Evolutionary conservation across 108 stramenopile genomes (phyloP), one percentile per base, ranked within the genome.

Genomic region (Discostella stelligeroides): DNA sequence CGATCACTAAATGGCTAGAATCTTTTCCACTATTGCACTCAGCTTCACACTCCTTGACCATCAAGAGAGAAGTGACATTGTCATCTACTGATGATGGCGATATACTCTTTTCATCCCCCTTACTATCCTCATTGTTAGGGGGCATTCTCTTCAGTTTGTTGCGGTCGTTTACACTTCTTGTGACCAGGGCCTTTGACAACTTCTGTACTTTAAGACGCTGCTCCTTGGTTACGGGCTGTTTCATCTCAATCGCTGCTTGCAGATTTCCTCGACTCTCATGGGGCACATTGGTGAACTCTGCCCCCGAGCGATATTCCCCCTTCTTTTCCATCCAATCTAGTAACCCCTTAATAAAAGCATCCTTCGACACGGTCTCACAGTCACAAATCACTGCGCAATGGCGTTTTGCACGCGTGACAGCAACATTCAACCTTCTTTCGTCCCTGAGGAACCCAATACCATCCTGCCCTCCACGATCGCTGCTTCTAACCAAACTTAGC

Each of bases 401-500:
- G n/a, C 57, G 57, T 40, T 58, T 58, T 28, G 57, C 38, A 11
- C 57, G 15, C 9, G 57, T 58, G 11, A 98, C 93, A n/a, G 99
- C 99, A 49, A 99, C 97, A 85, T 99, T 99, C 28, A 98, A 79
- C 18, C 99, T 88, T 8, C 99, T 85, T 34, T 92, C 76, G 61
- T 99, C 98, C 14, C 82, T 67, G 11, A 99, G 82, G 75, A 99
- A 99, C 0, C 99, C 99, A 56, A 99, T 96, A 0, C 93, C 90
- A 54, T 79, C 68, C 46, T 48, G 48, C 43, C 92, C 95, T 29
- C 88, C 82, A 18, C 79, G 48, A 21, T 86, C 85, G 62, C 86
- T 91, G 66, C 94, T 95, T 64, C 99, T 88, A 12, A 99, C 98
- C 10, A 99, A 80, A 69, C 92, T 95, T 10, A 99, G 70, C 9